Evolutionary conservation across 176 grass and related monocot species (phyloP), one percentile per base, ranked within the genome.

Genomic region (Saccharum spontaneum): DNA sequence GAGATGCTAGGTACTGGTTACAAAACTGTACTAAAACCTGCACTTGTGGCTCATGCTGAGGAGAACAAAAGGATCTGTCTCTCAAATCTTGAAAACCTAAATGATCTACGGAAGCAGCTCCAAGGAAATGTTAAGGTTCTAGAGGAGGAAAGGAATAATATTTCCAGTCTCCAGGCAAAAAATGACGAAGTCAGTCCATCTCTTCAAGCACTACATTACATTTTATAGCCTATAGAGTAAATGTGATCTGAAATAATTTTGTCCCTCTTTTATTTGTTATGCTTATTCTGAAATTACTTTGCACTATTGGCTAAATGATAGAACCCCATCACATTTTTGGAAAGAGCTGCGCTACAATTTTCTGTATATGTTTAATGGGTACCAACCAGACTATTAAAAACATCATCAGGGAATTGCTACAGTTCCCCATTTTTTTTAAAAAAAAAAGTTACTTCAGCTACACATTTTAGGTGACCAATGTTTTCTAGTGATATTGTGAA

Each of bases 1-100:
- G 91, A 95, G 72, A 74, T 98, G 26, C 75, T 98, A 57, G 93
- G 88, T 69, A 36, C 39, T 36, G 77, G 64, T 69, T 98, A 98
- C 81, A 95, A 92, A 90, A 81, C 87, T 54, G 71, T 76, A 0
- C 70, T 98, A 59, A 98, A 98, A 75, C 93, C 93, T 46, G 89
- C 83, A 71, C 85, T 98, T 30, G 75, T 18, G 69, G 75, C 82
- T 71, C 88, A 90, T 30, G 73, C 62, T 80, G 91, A 92, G 73
- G 91, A 95, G 62, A 83, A 52, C 39, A 94, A 92, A 70, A 90
- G 80, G 74, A 48, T 77, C 77, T 72, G 66, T 44, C 59, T 86
- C 82, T 89, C 81, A 79, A 98, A 94, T 75, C 75, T 82, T 20
- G 83, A 89, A 5, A 91, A 94, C 55, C 92, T 83, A 74, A 75